Conservation (phyloP, 1,139 yeast genomes). For the Lodderomyces margitis region DNA sequence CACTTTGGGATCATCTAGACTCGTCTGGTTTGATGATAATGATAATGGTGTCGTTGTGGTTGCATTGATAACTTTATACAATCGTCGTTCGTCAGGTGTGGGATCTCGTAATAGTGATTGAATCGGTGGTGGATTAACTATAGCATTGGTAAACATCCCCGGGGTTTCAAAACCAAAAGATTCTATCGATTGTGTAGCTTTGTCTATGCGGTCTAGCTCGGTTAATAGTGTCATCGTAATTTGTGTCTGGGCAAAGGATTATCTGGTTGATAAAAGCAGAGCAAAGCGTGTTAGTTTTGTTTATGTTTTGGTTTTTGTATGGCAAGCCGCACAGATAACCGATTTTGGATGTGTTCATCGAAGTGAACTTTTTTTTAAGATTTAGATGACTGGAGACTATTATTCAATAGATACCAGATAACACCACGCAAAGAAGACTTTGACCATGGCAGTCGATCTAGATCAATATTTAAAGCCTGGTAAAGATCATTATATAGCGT, state of each 20-base stretch:
- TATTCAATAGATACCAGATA: no score
- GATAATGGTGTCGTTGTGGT: no score
- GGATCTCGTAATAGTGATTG: slow-evolving; percentile 63
- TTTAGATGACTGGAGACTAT: no score
- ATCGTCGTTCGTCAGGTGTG: slow-evolving; percentile 48
- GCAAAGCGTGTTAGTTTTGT: slow-evolving; percentile 10
- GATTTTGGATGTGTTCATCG: not conserved
- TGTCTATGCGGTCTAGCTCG: slow-evolving; percentile 25
- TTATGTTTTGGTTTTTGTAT: slow-evolving; percentile 6
- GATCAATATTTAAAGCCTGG: slow-evolving; percentile 43
- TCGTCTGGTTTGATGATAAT: not conserved
- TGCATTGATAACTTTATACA: slow-evolving; percentile 34
- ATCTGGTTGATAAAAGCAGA: no score
- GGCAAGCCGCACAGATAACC: slow-evolving; percentile 4
- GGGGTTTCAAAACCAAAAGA: slow-evolving; percentile 47
- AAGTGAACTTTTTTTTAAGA: not conserved
- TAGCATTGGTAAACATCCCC: slow-evolving; percentile 66
- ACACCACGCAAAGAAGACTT: not conserved
- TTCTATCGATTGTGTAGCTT: slow-evolving; percentile 21
- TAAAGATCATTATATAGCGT: slow-evolving; percentile 58
- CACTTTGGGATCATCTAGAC: slow-evolving; percentile 1
- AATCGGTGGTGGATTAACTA: slow-evolving; percentile 53
- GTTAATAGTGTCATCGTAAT: slow-evolving; percentile 20
- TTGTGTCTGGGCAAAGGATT: no score
- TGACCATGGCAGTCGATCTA: slow-evolving; percentile 34